These are phyloP conservation scores for Gilbertella persicaria DNA, from an alignment of 371 early-diverging fungal species.

Conservation along the genomic window DNA sequence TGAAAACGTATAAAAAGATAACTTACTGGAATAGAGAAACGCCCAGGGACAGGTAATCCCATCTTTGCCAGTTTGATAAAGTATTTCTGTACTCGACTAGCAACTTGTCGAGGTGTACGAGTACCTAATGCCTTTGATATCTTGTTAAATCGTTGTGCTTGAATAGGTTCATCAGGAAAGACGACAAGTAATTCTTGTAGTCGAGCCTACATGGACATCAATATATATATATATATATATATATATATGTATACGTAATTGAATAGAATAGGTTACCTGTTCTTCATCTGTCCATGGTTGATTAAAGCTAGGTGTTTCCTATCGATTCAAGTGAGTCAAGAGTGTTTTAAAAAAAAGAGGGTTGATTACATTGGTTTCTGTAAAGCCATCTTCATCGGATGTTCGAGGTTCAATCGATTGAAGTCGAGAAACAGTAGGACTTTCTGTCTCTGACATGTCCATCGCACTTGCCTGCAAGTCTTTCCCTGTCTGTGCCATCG, in stretches of 20 bases:
- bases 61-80: constrained; percentile 67
- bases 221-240: not conserved
- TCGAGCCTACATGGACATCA: constrained; percentile 28
- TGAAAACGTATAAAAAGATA: not conserved
- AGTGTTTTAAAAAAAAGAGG: not conserved
- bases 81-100: constrained; percentile 69
- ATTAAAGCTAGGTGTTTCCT: constrained; percentile 50
- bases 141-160: constrained; percentile 64
- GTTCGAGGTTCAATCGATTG: constrained; percentile 32
- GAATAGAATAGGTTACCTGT: constrained; percentile 35
- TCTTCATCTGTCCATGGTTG: constrained; percentile 70
- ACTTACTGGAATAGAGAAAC: constrained; percentile 54
- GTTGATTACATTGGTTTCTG: constrained; percentile 5
- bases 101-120: constrained; percentile 63
- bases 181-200: constrained; percentile 56
- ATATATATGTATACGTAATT: not conserved
- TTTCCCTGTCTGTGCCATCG: constrained; percentile 25
- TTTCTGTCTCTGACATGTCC: constrained; percentile 23
- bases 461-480: constrained; percentile 21
- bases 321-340: too few relatives aligned
- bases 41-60: constrained; percentile 65
- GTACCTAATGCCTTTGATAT: constrained; percentile 64
- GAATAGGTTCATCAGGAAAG: constrained; percentile 66
- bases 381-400: constrained; percentile 17
- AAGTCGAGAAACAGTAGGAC: constrained; percentile 10